Evolutionary conservation across 2,329 filamentous ascomycete species (phyloP).

Genomic region (Verticillium dahliae): DNA sequence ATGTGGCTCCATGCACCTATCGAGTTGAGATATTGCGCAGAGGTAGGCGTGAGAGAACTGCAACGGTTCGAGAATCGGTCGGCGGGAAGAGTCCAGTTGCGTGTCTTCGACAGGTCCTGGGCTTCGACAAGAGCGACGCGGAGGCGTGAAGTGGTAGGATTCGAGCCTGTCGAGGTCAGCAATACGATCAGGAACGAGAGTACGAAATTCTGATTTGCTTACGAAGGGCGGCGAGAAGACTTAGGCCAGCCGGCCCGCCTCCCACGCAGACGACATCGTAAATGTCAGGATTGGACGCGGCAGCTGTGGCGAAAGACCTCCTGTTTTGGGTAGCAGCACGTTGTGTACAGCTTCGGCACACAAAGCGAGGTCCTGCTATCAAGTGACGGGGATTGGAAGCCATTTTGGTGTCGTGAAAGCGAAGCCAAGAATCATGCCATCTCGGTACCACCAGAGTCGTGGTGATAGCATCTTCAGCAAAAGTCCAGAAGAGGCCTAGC

Average conservation of each 20-base stretch:
- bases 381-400: constrained; percentile 13
- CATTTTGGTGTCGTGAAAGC: neutral
- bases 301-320: constrained; percentile 8
- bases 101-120: constrained; percentile 69
- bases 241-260: constrained; percentile 83
- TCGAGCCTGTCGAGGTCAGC: constrained; percentile 52
- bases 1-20: constrained; percentile 85
- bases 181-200: neutral
- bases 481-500: neutral
- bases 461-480: neutral
- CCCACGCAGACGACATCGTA: constrained; percentile 93
- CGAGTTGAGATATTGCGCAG: constrained; percentile 71
- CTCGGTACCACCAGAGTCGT: constrained; percentile 4
- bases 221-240: constrained; percentile 72
- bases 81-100: constrained; percentile 58
- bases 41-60: constrained; percentile 86
- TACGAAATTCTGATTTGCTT: constrained; percentile 21
- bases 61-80: constrained; percentile 86
- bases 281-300: constrained; percentile 48
- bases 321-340: constrained; percentile 26
- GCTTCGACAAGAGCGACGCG: constrained; percentile 86
- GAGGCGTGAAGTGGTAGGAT: constrained; percentile 66
- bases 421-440: neutral
- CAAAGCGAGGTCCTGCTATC: constrained; percentile 21
- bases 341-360: constrained; percentile 42